Evolutionary conservation across 2,329 filamentous ascomycete genomes (phyloP), one percentile per base, ranked within the genome.

Genomic region (Ophiostoma sp.): DNA sequence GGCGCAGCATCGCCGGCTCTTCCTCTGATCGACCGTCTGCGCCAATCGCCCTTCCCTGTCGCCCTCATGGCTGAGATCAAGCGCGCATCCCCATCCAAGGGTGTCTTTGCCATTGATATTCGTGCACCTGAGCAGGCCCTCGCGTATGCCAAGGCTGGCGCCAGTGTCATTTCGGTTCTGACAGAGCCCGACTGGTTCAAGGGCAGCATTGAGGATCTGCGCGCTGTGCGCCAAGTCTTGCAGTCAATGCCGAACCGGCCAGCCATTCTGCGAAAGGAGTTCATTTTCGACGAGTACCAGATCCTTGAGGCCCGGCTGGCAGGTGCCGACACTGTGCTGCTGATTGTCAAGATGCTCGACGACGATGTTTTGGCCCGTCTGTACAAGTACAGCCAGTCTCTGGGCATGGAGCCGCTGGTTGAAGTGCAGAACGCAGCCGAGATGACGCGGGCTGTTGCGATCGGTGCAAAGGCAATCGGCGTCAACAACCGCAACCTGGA

Each of bases 101-200:
- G 95, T 36, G 87, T 96, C 52, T 98, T 99, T 71, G 92, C 93
- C 0, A 83, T 96, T 2, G 87, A 92, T 40, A 90, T 93, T 36
- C 95, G 90, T 74, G 95, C 95, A 9, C 93, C 95, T 38, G 87
- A 89, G 5, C 95, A 99, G 78, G 95, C 96, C 58, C 88, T 89
- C 72, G 92, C 90, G 73, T 99, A 99, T 77, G 95, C 96, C 9
- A 84, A 95, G 66, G 93, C 95, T 6, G 96, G 95, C 14, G 95
- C 95, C 64, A 98, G 94, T 76, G 92, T 96, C 52, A 99, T 99
- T 73, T 98, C 95, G 1, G 95, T 99, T n/a, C 85, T 99, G 64
- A 99, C 95, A 0, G 95, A 99, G 79, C 95, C 96, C 0, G 91
- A 98, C 76, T 99, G 95, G 95, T 99, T 99, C 83, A 98, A 97